A percentile compares a stretch with the other conserved stretches of the same genome.
These are phyloP conservation scores for Ramaria sp. DNA, from an alignment of 768 basidiomycete genomes.

Conservation along the genomic window DNA sequence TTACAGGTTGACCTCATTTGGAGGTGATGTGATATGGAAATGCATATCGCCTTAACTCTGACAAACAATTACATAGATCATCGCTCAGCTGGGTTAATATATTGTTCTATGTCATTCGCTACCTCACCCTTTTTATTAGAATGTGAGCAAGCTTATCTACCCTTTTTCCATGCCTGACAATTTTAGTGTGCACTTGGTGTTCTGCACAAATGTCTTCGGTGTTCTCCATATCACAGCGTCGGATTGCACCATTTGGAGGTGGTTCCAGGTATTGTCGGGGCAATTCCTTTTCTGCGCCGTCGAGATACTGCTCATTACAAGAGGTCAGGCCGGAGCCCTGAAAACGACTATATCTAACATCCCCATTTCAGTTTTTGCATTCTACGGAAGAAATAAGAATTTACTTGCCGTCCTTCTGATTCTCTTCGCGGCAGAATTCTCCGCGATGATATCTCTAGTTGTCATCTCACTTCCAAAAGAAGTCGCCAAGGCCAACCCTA, in stretches of 20 bases:
- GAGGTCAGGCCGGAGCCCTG: neutral
- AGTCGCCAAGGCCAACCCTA: neutral
- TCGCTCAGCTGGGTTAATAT: neutral
- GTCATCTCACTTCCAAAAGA: slow-evolving; percentile 1
- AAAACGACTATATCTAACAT: neutral
- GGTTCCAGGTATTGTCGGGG: slow-evolving; percentile 3
- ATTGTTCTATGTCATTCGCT: slow-evolving; percentile 5
- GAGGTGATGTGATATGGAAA: neutral
- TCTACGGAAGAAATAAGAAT: neutral
- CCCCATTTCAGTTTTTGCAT: neutral
- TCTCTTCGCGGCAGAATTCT: neutral
- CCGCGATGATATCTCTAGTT: neutral
- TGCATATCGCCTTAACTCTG: neutral
- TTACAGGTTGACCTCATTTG: neutral
- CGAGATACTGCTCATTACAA: slow-evolving; percentile 3
- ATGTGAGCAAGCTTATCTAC: neutral
- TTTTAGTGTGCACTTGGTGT: neutral
- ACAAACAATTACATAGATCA: neutral
- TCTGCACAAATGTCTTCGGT: slow-evolving; percentile 5
- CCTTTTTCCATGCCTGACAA: neutral
- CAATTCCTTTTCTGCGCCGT: neutral
- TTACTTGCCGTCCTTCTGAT: neutral
- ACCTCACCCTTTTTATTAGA: slow-evolving; percentile 1
- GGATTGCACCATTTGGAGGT: slow-evolving; percentile 1
- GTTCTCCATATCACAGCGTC: neutral